Evolutionary conservation across 129 eudicot genomes (phyloP), one percentile per base, ranked within the genome.

Genomic region (Scalesia atractyloides): DNA sequence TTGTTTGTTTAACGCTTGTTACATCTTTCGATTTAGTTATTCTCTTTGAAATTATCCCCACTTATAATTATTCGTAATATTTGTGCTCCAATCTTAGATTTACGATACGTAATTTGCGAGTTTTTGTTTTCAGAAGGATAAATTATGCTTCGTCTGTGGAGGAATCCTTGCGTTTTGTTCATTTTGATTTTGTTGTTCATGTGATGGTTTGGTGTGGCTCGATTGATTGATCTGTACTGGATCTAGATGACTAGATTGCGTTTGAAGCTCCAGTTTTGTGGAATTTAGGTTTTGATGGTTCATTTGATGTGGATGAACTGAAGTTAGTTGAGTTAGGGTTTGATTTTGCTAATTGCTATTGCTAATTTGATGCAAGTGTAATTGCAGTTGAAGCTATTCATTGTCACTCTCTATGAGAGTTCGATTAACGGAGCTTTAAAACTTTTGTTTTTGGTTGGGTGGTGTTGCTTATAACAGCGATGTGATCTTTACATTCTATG

Each of bases 161-260:
- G n/a, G n/a, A n/a, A n/a, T n/a, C 18, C 19, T 18, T 12, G 63
- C 7, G 37, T 75, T 58, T 17, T 76, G 36, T 69, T 80, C 74
- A 56, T 80, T 73, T 74, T 15, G 48, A 30, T 67, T 66, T 72
- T 68, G 77, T 83, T 62, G 43, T 57, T 74, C 41, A 82, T 73
- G 79, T 83, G 87, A 66, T 74, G n/a, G n/a, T n/a, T n/a, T n/a
- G n/a, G n/a, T n/a, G n/a, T n/a, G n/a, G 62, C 34, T 30, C 34
- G 34, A 30, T 76, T 80, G 86, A 72, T 63, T 64, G 74, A 9
- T 72, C 61, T 74, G 51, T 75, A 37, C 68, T 62, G 64, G 86
- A 79, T 79, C 87, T 47, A 59, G 83, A 79, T 79, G 79, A 57
- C 73, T 47, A 65, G 83, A 79, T 79, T 84, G 62, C 73, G 52